phyloP scores from a whole-genome alignment of 768 basidiomycete genomes.

The Rhizopogon vinicolor region DNA sequence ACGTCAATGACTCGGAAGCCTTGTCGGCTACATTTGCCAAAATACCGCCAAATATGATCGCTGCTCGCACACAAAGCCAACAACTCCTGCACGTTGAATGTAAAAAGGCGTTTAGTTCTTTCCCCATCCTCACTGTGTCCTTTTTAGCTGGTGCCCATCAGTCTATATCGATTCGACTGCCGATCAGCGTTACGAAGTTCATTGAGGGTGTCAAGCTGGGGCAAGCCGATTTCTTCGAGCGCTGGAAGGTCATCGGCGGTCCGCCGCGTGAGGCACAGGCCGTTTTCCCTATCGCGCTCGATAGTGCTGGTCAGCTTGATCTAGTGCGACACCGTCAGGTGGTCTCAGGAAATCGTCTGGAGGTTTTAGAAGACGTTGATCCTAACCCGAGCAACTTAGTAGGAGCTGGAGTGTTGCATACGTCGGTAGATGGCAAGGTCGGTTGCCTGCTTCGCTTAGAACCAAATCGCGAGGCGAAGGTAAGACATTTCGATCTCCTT shows the following conservation, averaged over 20 bases:
- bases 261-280: conserved; percentile 88
- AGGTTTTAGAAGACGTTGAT: conserved; percentile 80
- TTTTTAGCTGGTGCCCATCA: conserved; percentile 93
- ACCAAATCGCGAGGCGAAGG: conserved; percentile 95
- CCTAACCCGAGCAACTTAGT: conserved; percentile 94
- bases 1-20: conserved; percentile 68
- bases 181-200: conserved; percentile 87
- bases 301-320: conserved; percentile 68
- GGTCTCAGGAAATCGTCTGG: conserved; percentile 72
- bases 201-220: conserved; percentile 88
- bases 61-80: conserved; percentile 83
- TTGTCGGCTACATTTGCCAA: conserved; percentile 85
- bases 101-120: conserved; percentile 73
- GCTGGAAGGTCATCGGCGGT: conserved; percentile 97
- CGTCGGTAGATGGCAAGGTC: conserved; percentile 87
- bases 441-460: conserved; percentile 92
- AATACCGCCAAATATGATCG: conserved; percentile 80
- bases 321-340: conserved; percentile 67
- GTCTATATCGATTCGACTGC: conserved; percentile 76
- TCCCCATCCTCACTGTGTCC: conserved; percentile 81
- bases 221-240: conserved; percentile 87
- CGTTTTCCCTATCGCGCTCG: conserved; percentile 78
- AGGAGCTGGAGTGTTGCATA: conserved; percentile 94
- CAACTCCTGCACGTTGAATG: conserved; percentile 94
- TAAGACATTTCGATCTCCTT: conserved; percentile 28